A percentile compares a stretch with the other conserved stretches of the same genome.
Evolutionary conservation across 257 asterid species (phyloP).

Genomic region (Verbena officinalis): DNA sequence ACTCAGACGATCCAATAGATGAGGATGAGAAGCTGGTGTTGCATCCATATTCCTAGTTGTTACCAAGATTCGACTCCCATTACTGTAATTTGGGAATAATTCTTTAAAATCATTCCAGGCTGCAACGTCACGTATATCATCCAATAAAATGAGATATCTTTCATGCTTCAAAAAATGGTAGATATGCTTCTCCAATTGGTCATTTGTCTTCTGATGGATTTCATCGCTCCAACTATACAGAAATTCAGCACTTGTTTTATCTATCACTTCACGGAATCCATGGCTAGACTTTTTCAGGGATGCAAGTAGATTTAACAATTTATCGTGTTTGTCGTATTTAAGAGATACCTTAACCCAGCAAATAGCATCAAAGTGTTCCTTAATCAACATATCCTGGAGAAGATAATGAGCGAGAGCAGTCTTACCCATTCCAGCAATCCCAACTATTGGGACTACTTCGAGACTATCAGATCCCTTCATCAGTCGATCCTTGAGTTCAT

Average conservation of each 20-base stretch:
- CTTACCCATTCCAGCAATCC: background rate
- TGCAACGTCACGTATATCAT: conserved; percentile 22
- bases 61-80: conserved; percentile 2
- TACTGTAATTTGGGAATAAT: background rate
- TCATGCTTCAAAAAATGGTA: background rate
- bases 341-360: background rate
- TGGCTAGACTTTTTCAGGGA: no score
- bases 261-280: background rate
- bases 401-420: conserved; percentile 14
- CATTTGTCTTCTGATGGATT: background rate
- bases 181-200: background rate
- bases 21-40: background rate
- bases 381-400: background rate
- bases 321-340: background rate
- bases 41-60: background rate
- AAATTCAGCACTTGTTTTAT: no score
- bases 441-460: no score
- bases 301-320: background rate
- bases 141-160: conserved; percentile 23
- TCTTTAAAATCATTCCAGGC: background rate
- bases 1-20: background rate
- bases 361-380: background rate
- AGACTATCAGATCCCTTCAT: no score
- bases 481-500: no score
- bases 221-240: no score